A percentile compares a stretch with the other conserved stretches of the same genome.
These are phyloP conservation scores for Gossypium stocksii DNA, from an alignment of 345 rosid genomes.

Conservation along the genomic window DNA sequence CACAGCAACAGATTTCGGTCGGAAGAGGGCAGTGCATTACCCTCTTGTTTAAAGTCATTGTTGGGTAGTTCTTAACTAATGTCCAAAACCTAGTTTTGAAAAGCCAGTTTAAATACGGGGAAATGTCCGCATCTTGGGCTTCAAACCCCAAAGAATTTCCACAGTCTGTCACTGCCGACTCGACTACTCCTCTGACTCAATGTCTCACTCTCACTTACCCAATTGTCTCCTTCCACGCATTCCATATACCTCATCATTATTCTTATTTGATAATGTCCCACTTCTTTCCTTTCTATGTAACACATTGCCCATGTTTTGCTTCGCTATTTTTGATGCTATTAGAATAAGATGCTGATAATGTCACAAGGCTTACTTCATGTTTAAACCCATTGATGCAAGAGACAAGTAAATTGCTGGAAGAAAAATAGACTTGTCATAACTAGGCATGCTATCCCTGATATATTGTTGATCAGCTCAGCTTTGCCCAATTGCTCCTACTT, in stretches of 20 bases:
- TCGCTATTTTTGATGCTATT: neutral
- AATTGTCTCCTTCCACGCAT: conserved; percentile 3
- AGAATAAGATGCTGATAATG: too few species aligned
- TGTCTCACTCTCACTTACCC: conserved; percentile 2
- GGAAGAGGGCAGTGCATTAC: conserved; percentile 12
- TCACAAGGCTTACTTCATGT: neutral
- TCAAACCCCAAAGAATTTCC: conserved; percentile 15
- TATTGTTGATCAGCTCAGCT: conserved; percentile 1
- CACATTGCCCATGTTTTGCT: neutral
- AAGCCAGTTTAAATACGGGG: neutral
- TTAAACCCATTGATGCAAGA: neutral
- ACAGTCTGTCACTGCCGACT: neutral
- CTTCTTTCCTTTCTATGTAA: neutral
- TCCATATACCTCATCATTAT: too few species aligned
- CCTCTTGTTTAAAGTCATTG: neutral
- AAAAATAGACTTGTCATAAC: conserved; percentile 55
- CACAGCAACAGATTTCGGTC: conserved; percentile 14
- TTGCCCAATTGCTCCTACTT: conserved; percentile 18
- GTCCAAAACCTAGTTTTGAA: neutral
- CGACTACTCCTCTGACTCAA: neutral
- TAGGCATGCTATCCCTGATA: conserved; percentile 28
- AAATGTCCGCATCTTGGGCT: conserved; percentile 21
- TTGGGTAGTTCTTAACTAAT: neutral
- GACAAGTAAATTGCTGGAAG: conserved; percentile 5
- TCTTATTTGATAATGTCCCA: neutral